Evolutionary conservation across 2,329 filamentous ascomycete species (phyloP).

Genomic region (Hortaea werneckii): DNA sequence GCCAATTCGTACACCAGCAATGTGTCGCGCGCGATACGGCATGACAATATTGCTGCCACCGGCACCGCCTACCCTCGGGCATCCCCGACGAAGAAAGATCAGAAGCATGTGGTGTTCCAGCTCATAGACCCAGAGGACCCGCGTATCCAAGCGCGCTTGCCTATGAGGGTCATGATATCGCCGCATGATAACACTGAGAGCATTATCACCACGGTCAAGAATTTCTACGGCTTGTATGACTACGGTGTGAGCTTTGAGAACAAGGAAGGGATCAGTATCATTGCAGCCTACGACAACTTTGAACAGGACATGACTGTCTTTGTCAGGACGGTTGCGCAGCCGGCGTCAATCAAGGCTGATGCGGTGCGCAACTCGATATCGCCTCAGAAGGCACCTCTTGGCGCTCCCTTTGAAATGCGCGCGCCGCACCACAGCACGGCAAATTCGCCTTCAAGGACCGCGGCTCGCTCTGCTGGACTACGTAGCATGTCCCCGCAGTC

Average conservation of each 20-base stretch:
- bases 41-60: conserved; percentile 11
- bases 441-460: conserved; percentile 55
- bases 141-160: conserved; percentile 51
- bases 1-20: conserved; percentile 4
- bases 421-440: conserved; percentile 49
- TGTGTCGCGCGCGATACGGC: conserved; percentile 13
- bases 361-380: conserved; percentile 25
- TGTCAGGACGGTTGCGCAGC: conserved; percentile 48
- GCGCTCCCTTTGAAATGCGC: conserved; percentile 55
- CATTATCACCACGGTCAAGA: conserved; percentile 96
- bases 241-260: conserved; percentile 92
- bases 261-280: conserved; percentile 76
- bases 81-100: conserved; percentile 29
- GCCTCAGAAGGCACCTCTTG: conserved; percentile 48
- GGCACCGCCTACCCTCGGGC: conserved; percentile 16
- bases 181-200: conserved; percentile 95
- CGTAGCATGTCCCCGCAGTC: conserved; percentile 68
- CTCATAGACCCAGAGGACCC: conserved; percentile 42
- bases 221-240: conserved; percentile 94
- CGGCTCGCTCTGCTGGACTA: conserved; percentile 60
- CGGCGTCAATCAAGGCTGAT: conserved; percentile 11
- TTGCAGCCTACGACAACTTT: conserved; percentile 94
- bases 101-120: conserved; percentile 71
- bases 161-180: conserved; percentile 84
- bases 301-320: conserved; percentile 85